Evolutionary conservation across 164 flowering plant species (phyloP).

Genomic region (Berberis vulgaris): DNA sequence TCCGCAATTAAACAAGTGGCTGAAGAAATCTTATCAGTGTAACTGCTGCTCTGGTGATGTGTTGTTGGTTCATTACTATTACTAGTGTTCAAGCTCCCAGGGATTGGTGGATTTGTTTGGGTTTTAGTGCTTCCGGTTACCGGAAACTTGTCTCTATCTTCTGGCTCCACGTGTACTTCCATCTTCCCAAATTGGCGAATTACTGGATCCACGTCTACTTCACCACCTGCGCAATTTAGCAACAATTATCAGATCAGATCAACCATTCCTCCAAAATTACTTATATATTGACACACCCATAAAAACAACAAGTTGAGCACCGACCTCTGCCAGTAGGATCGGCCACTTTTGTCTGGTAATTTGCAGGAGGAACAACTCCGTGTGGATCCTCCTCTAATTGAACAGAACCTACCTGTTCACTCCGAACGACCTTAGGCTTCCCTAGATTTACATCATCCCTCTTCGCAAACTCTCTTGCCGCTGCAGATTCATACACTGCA

Average conservation of each 20-base stretch:
- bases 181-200: background rate
- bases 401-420: background rate
- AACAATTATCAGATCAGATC: background rate
- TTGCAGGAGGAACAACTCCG: slow-evolving; percentile 13
- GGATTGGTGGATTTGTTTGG: background rate
- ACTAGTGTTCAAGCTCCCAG: background rate
- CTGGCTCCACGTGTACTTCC: background rate
- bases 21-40: slow-evolving; percentile 22
- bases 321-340: slow-evolving; percentile 19
- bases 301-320: background rate
- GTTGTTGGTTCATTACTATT: background rate
- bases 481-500: background rate
- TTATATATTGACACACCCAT: no score
- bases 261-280: background rate
- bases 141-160: background rate
- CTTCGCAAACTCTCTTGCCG: background rate
- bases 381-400: slow-evolving; percentile 18
- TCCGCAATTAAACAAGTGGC: slow-evolving; percentile 22
- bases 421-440: background rate
- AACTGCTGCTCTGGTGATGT: slow-evolving; percentile 8
- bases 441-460: background rate
- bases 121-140: background rate
- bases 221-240: background rate
- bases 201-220: background rate
- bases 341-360: slow-evolving; percentile 29